phyloP scores from a whole-genome alignment of 441 rosid genomes.

The Breynia disticha region DNA sequence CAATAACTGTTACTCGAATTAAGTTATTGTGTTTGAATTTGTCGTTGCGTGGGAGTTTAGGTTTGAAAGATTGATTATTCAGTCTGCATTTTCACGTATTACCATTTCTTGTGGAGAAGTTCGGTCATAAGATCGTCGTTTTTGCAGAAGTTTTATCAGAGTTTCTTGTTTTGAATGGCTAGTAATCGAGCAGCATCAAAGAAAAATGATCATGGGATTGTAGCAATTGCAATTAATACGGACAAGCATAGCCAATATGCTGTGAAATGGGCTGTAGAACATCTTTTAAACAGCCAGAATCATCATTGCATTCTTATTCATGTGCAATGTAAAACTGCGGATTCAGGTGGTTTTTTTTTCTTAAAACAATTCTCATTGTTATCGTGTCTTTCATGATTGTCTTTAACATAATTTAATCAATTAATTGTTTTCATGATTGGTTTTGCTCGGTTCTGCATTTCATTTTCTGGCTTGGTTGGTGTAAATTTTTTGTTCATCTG shows the following conservation, averaged over 20 bases:
- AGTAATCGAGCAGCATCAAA: slow-evolving; percentile 3
- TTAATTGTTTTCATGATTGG: no score
- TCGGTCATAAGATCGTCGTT: no score
- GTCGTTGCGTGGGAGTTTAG: no score
- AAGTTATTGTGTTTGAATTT: no score
- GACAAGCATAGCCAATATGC: slow-evolving; percentile 69
- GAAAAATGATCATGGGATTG: slow-evolving; percentile 10
- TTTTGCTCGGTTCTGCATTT: no score
- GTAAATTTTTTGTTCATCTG: slow-evolving; percentile 3
- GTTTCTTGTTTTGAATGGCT: neutral
- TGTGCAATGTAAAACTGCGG: slow-evolving; percentile 26
- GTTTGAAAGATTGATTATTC: no score
- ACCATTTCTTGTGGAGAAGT: no score
- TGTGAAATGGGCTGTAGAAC: slow-evolving; percentile 61
- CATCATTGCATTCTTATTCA: slow-evolving; percentile 41
- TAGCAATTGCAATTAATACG: slow-evolving; percentile 49
- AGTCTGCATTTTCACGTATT: no score
- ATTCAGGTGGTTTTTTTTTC: neutral
- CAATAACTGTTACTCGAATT: no score
- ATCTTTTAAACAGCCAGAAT: slow-evolving; percentile 20
- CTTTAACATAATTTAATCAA: neutral
- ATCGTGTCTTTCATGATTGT: neutral
- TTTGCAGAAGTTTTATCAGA: no score
- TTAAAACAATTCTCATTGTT: neutral
- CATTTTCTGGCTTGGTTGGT: no score